Base-by-base conservation (phyloP, 2,329 filamentous ascomycete genomes). In the Albophoma yamanashiensis region DNA sequence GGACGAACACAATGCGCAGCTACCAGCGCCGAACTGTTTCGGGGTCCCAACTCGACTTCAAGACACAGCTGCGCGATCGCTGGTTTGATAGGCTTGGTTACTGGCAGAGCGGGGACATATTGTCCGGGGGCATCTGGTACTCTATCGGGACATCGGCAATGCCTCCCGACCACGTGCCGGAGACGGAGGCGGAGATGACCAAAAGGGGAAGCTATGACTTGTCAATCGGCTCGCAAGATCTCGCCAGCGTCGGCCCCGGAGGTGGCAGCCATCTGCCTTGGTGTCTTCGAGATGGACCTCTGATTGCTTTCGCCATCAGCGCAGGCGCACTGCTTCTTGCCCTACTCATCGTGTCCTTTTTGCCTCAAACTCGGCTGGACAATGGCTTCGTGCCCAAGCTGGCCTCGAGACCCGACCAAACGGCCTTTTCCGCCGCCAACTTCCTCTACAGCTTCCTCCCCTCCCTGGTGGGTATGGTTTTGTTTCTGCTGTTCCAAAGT, bases 381-480 rank as follows among this genome's bases (percentile, higher is more conserved):
- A 71, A 79, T 9, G 92, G 92, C 11, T 97, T 96, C 71, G 72
- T 80, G 8, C 91, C 92, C 2, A 76, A 80, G 8, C 76, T 96
- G 1, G 75, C 79, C 12, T 85, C 87, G 0, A 76, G 78, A 3
- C 84, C 90, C 1, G 76, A 81, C 4, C 67, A 74, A 0, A 78
- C 77, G 34, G 89, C 88, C 22, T 97, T 95, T 73, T 95, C 91
- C 1, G 79, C 89, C 0, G 90, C 91, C 57, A 91, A 96, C 73
- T 97, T 97, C 74, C 76, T 96, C 57, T 97, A 92, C 77, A 85
- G 83, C 62, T 91, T 92, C 72, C 60, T 92, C 27, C 89, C 89
- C 0, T 83, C 87, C 3, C 66, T 89, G 0, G 69, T 92, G 36
- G 89, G 86, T 5, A 83, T 86, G 67, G 65, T 89, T 20, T 74